These are phyloP conservation scores for Penicillium longicatenatum DNA, from an alignment of 495 filamentous ascomycete species.

Conservation along the genomic window DNA sequence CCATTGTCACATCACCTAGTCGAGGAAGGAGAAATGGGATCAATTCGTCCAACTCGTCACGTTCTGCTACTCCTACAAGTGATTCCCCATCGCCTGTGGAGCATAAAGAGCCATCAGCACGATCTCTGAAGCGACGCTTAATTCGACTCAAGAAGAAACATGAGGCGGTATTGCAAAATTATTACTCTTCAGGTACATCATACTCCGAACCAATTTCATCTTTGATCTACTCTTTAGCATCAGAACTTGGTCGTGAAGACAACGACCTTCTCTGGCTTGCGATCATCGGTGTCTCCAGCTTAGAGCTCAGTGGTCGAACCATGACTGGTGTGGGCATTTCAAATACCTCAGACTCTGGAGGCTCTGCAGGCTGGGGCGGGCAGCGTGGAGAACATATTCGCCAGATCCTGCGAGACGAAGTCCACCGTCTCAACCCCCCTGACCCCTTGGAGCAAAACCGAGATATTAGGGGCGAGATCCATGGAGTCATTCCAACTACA, in stretches of 20 bases:
- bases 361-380: slow-evolving; percentile 76
- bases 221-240: slow-evolving; percentile 90
- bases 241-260: slow-evolving; percentile 92
- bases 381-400: slow-evolving; percentile 82
- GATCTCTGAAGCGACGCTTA: slow-evolving; percentile 69
- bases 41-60: slow-evolving; percentile 50
- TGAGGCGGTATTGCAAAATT: slow-evolving; percentile 68
- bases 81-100: slow-evolving; percentile 60
- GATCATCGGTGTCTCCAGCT: slow-evolving; percentile 88
- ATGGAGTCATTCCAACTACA: slow-evolving; percentile 81
- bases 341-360: slow-evolving; percentile 54
- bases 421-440: slow-evolving; percentile 87
- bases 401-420: slow-evolving; percentile 87
- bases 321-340: slow-evolving; percentile 79
- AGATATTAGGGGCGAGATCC: slow-evolving; percentile 58
- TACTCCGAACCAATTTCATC: slow-evolving; percentile 95
- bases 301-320: slow-evolving; percentile 87
- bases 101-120: slow-evolving; percentile 64
- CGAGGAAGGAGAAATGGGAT: slow-evolving; percentile 38
- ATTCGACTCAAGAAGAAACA: slow-evolving; percentile 75
- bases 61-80: slow-evolving; percentile 45
- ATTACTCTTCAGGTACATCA: slow-evolving; percentile 84
- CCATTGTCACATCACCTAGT: slow-evolving; percentile 51
- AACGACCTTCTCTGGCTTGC: slow-evolving; percentile 94
- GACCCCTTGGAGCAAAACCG: slow-evolving; percentile 60